Percentiles rank a stretch among this genome's conserved stretches.
Evolutionary conservation across 2,329 filamentous ascomycete species (phyloP).

Genomic region (Dothideomycetidae sp.): DNA sequence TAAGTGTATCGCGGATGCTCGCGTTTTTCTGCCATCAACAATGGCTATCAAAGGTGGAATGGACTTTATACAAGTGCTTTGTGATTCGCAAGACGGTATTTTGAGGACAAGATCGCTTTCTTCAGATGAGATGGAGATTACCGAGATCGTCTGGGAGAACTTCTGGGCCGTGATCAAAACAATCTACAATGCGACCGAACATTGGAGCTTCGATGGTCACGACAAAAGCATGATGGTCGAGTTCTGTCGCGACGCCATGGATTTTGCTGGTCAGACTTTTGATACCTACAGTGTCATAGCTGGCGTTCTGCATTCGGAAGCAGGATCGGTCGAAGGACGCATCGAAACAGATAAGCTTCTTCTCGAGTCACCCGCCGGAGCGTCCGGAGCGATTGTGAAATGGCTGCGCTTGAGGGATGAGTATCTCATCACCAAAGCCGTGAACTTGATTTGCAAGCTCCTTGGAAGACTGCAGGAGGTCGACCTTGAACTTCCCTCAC

Average conservation of each 20-base stretch:
- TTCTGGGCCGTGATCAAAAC: slow-evolving; percentile 71
- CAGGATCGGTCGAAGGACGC: slow-evolving; percentile 18
- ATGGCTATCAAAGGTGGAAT: slow-evolving; percentile 47
- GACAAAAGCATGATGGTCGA: slow-evolving; percentile 73
- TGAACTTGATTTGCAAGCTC: slow-evolving; percentile 71
- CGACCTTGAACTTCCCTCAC: slow-evolving; percentile 52
- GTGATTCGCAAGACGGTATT: slow-evolving; percentile 47
- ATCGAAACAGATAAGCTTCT: slow-evolving; percentile 37
- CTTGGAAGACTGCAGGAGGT: slow-evolving; percentile 67
- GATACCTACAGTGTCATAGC: slow-evolving; percentile 74
- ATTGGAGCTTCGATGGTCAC: slow-evolving; percentile 58
- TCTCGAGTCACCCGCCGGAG: slow-evolving; percentile 48
- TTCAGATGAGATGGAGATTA: slow-evolving; percentile 47
- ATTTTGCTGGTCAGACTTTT: slow-evolving; percentile 75
- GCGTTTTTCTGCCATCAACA: slow-evolving; percentile 45
- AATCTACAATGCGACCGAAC: slow-evolving; percentile 69
- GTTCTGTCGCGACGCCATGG: slow-evolving; percentile 89
- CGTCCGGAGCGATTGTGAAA: slow-evolving; percentile 58
- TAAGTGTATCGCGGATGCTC: slow-evolving; percentile 40
- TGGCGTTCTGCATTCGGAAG: slow-evolving; percentile 44
- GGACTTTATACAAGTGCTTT: slow-evolving; percentile 49
- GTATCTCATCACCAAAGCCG: slow-evolving; percentile 70
- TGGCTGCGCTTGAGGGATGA: slow-evolving; percentile 84
- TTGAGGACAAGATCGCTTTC: slow-evolving; percentile 43
- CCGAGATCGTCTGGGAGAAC: slow-evolving; percentile 68